Percentiles rank a stretch among this genome's conserved stretches.
phyloP scores from a whole-genome alignment of 73 alveolate genomes.

The Paraurostyla sp. region DNA sequence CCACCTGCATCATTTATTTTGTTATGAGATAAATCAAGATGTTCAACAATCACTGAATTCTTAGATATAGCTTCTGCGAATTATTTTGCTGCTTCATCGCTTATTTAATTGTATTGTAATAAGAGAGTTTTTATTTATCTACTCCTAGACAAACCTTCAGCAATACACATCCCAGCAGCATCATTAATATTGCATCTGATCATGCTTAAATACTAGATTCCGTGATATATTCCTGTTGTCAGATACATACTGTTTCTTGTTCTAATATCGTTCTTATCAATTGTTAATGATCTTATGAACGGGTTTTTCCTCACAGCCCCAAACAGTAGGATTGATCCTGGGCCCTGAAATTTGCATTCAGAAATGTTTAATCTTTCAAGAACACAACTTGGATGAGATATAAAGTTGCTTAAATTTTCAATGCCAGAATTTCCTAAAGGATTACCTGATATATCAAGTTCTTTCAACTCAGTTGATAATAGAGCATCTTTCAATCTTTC shows the following conservation, averaged over 20 bases:
- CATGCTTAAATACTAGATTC: conserved; percentile 26
- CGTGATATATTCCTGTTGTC: conserved; percentile 11
- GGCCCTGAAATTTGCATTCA: conserved; percentile 42
- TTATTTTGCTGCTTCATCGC: conserved; percentile 67
- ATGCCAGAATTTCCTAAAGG: conserved; percentile 70
- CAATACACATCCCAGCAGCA: conserved; percentile 56
- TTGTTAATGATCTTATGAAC: neutral
- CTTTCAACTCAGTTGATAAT: conserved; percentile 40
- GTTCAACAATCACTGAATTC: neutral
- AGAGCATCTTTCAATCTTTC: conserved; percentile 58
- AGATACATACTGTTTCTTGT: neutral
- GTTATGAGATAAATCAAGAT: conserved; percentile 59
- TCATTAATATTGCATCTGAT: conserved; percentile 52
- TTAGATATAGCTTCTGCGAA: conserved; percentile 52
- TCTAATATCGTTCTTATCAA: conserved; percentile 65
- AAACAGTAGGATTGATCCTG: conserved; percentile 53
- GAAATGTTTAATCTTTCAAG: conserved; percentile 54
- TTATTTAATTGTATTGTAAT: conserved; percentile 38
- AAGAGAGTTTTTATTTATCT: neutral
- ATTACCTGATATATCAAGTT: conserved; percentile 64
- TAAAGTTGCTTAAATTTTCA: conserved; percentile 43
- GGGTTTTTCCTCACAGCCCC: conserved; percentile 52
- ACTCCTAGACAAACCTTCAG: conserved; percentile 64
- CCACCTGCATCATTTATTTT: conserved; percentile 70
- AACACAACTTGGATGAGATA: conserved; percentile 12